Evolutionary conservation across 768 basidiomycete species (phyloP), one percentile per base, ranked within the genome.

Genomic region (Trametes coccinea): DNA sequence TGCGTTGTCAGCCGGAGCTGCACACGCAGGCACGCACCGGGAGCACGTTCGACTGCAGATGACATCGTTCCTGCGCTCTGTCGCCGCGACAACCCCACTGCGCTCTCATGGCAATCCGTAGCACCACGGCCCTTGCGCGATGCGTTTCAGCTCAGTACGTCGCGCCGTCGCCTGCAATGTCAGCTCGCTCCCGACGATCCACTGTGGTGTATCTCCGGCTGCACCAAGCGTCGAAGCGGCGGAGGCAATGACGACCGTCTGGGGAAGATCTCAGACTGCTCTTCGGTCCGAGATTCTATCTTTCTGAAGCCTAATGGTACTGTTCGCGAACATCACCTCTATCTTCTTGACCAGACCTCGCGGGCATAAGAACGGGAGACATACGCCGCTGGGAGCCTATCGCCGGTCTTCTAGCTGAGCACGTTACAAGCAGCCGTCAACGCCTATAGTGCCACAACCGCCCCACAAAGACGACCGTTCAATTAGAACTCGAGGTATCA

Each of bases 281-380:
- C 54, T 17, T 62, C 61, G 61, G 61, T 5, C 55, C 55, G 61
- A 57, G 33, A 43, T 56, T 57, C 61, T 62, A 16, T 48, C 44
- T 30, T 34, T 53, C 33, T 41, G 37, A 54, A 60, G 41, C 33
- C 43, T n/a, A 50, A 40, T 13, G 11, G 51, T 30, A 3, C 17
- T 30, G 27, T 51, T 34, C 34, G 44, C 41, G 13, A 33, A 22
- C 34, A 22, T 14, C 10, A 43, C 31, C 16, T 11, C 13, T 4
- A 4, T 30, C 34, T 14, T 39, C 51, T 39, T 30, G 17, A 27
- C 43, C 33, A 47, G 58, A 8, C 31, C 52, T 10, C 11, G 30
- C 52, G 22, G 31, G 34, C 16, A 31, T 2, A 16, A 57, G 61
- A 62, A 58, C 51, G 61, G 56, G 44, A n/a, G 47, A 40, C 56